Percentiles rank a stretch among this genome's conserved stretches.
phyloP scores from a whole-genome alignment of 177 flowering plant species.

The Telopea speciosissima region DNA sequence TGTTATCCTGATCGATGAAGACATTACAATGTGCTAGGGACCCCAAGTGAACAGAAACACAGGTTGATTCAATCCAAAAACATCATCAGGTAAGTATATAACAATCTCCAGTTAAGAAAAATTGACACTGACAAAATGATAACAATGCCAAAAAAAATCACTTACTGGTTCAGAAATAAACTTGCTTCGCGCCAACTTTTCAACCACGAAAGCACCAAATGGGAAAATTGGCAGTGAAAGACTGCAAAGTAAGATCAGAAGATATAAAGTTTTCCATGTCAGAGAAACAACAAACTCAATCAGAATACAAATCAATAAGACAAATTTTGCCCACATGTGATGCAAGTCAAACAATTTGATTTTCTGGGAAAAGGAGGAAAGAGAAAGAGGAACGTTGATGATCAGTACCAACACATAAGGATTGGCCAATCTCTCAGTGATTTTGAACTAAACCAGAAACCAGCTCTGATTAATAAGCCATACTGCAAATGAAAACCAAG shows the following conservation, averaged over 20 bases:
- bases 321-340: neutral
- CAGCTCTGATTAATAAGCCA: slow-evolving; percentile 75
- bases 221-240: slow-evolving; percentile 66
- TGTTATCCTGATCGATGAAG: neutral
- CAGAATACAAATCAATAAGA: neutral
- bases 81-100: neutral
- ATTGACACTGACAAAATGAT: neutral
- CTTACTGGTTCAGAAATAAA: slow-evolving; percentile 61
- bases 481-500: slow-evolving; percentile 51
- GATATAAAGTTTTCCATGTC: slow-evolving; percentile 5
- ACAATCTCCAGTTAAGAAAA: neutral
- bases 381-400: neutral
- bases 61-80: neutral
- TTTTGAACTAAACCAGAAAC: slow-evolving; percentile 88
- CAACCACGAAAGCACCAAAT: slow-evolving; percentile 66
- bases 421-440: slow-evolving; percentile 96
- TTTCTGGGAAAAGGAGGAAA: no score
- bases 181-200: slow-evolving; percentile 57
- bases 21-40: neutral
- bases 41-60: neutral
- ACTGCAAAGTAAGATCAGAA: slow-evolving; percentile 38
- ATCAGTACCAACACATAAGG: slow-evolving; percentile 83
- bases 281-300: neutral
- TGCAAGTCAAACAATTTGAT: no score
- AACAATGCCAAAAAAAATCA: neutral